Evolutionary conservation across 1,139 yeast genomes (phyloP), one percentile per base, ranked within the genome.

Genomic region (Pichia sp.): DNA sequence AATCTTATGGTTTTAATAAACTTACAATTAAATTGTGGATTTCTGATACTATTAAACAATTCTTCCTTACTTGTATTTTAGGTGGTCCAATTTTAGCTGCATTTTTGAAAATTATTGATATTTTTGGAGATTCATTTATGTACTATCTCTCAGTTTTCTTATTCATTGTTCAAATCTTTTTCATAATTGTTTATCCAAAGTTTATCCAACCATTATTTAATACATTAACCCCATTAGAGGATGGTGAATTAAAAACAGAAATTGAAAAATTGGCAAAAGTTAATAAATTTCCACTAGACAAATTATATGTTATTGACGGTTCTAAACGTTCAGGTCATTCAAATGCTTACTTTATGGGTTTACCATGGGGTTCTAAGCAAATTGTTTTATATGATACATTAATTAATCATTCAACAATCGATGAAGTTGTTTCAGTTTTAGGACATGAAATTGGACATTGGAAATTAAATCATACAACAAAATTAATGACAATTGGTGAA

Each of bases 391-490:
- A 75, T 65, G 98, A 92, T 61, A 92, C 97, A 7, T 76, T 92
- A 68, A 83, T 92, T 56, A 82, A 86, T 53, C 85, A 86, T 50
- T 82, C 90, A 34, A 71, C 89, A 34, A 77, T 80, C 34, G 78
- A 77, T 44, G 96, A 92, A 67, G 86, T 90, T 34, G 88, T 90
- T 47, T 97, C 98, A 40, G 96, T 92, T 1, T 74, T 92, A 60
- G 97, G 96, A 28, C 98, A 92, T 64, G 98, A 92, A 71, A 85
- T 92, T 58, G 98, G 98, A 44, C 98, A 92, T 67, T 92, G 98
- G 98, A 84, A 85, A 58, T 75, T 85, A 65, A 82, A 84, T 52
- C 98, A 92, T 67, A 83, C 90, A 53, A 72, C 89, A 25, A 82
- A 82, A 64, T 76, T 82, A 75, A 68, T 92, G 61, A 59, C 75